phyloP scores from a whole-genome alignment of 768 basidiomycete genomes.

The Lyophyllum atratum region DNA sequence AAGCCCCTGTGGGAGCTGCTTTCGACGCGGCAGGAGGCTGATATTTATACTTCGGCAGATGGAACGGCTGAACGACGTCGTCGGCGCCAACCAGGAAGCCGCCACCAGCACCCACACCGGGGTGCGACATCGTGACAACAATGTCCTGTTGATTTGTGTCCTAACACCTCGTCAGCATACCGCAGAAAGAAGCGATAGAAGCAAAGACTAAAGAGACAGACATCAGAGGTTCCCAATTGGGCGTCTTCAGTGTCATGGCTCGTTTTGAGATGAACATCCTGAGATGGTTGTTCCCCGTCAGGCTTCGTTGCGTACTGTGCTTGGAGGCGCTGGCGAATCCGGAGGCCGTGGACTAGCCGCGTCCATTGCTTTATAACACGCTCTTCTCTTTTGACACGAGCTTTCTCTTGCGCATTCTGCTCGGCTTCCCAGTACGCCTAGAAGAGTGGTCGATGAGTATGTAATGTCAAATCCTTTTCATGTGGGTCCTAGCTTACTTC shows the following conservation, averaged over 20 bases:
- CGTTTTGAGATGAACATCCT: constrained; percentile 10
- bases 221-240: constrained; percentile 7
- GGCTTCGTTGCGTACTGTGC: constrained; percentile 63
- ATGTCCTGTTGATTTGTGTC: constrained; percentile 11
- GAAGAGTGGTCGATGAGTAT: constrained; percentile 7
- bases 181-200: neutral
- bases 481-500: constrained; percentile 53
- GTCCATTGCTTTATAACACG: constrained; percentile 87
- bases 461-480: constrained; percentile 3
- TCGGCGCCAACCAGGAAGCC: constrained; percentile 74
- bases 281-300: constrained; percentile 15
- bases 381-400: constrained; percentile 73
- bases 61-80: constrained; percentile 72
- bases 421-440: constrained; percentile 89
- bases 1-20: neutral
- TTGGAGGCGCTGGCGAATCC: constrained; percentile 81
- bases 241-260: neutral
- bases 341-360: constrained; percentile 83
- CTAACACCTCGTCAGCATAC: constrained; percentile 3
- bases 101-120: constrained; percentile 39
- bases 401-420: constrained; percentile 75
- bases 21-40: constrained; percentile 33
- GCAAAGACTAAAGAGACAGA: neutral
- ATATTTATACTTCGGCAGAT: constrained; percentile 65
- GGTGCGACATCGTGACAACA: constrained; percentile 18